A percentile compares a stretch with the other conserved stretches of the same genome.
Evolutionary conservation across 768 basidiomycete species (phyloP).

Genomic region (Trametes sanguinea): DNA sequence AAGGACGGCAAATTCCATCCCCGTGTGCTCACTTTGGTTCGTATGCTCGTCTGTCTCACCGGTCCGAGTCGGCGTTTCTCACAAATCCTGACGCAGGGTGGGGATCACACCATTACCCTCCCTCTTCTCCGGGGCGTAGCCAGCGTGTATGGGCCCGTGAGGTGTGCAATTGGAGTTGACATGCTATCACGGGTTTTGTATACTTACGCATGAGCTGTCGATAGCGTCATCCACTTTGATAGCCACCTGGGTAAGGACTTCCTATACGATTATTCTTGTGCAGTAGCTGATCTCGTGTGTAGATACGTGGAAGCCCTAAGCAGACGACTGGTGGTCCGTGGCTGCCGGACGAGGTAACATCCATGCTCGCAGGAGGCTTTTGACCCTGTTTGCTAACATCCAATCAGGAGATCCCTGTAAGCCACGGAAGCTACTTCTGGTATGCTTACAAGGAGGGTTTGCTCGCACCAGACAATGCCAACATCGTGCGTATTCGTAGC

Average conservation of each 20-base stretch:
- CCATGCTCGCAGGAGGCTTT: no score
- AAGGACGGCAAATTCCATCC: conserved; percentile 39
- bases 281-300: background rate
- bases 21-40: conserved; percentile 34
- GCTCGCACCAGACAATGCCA: conserved; percentile 34
- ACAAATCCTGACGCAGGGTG: conserved; percentile 22
- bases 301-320: conserved; percentile 31
- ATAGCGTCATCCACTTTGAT: conserved; percentile 38
- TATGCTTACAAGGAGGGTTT: conserved; percentile 37
- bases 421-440: conserved; percentile 38
- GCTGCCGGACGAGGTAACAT: conserved; percentile 31
- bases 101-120: conserved; percentile 36
- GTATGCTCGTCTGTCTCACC: background rate
- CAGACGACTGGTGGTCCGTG: conserved; percentile 27
- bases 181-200: background rate
- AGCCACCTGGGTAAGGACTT: conserved; percentile 32
- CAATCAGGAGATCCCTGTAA: conserved; percentile 30
- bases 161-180: conserved; percentile 10
- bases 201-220: background rate
- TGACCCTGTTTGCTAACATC: background rate
- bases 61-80: background rate
- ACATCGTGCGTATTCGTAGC: conserved; percentile 28
- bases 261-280: background rate
- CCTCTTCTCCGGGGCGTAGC: conserved; percentile 35
- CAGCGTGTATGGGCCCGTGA: conserved; percentile 35